Evolutionary conservation across 257 asterid genomes (phyloP), one percentile per base, ranked within the genome.

Genomic region (Avicennia marina): DNA sequence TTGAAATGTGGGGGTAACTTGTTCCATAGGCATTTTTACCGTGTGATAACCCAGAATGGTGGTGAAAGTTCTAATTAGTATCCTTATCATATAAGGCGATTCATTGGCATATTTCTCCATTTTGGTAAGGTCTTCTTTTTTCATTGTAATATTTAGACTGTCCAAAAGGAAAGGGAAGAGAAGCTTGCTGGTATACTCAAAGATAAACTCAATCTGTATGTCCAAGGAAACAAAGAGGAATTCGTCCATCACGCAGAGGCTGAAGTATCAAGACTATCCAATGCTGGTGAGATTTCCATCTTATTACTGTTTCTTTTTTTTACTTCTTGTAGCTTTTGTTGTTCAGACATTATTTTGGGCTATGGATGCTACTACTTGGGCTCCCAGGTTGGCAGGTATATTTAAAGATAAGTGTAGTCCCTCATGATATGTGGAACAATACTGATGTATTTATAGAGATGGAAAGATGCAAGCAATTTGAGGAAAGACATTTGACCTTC

Each of bases 161-260:
- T 85, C 61, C 98, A 93, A 71, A 89, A 50, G 82, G 98, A 93
- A 69, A 86, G 98, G 75, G 97, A 93, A 74, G 97, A 93, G 68
- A 93, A 89, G 75, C 98, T 93, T 73, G 87, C 80, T 66, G 71
- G 76, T 66, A 70, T 75, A 69, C 84, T 93, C 33, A 93, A 75
- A 74, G 91, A 80, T 75, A 81, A 85, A 63, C 86, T 93, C 45
- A 82, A 93, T 72, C 70, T 82, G 26, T 93, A 89, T 56, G 83
- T 93, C 73, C 98, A 86, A 74, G 97, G 95, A 71, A 80, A 84
- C 61, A 93, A 88, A 84, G 89, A 89, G 41, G 97, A 84, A 4
- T 93, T 89, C 40, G 69, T 71, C 63, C 63, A 39, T 70, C 80
- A 81, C 8, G 95, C 97, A 58, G 84, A 89, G 71, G 95, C 83